Evolutionary conservation across 2,329 filamentous ascomycete species (phyloP).

Genomic region (Cytospora mali): DNA sequence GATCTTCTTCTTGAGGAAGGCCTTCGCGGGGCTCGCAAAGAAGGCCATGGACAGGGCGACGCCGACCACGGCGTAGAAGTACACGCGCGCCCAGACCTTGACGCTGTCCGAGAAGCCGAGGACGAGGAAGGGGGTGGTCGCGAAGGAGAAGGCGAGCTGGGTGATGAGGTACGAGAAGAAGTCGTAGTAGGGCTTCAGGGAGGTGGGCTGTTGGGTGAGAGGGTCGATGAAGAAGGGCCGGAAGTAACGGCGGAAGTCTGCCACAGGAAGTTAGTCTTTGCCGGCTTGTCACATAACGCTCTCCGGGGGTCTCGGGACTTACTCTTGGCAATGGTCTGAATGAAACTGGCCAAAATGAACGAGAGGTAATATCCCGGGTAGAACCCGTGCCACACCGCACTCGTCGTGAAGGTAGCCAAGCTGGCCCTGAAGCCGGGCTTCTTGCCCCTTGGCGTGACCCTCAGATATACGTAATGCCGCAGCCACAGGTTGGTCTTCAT

Average conservation of each 20-base stretch:
- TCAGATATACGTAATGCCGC: slow-evolving; percentile 91
- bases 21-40: slow-evolving; percentile 79
- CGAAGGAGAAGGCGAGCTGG: slow-evolving; percentile 82
- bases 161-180: slow-evolving; percentile 73
- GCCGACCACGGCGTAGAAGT: slow-evolving; percentile 81
- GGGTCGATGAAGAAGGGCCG: slow-evolving; percentile 91
- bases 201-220: slow-evolving; percentile 67
- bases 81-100: slow-evolving; percentile 79
- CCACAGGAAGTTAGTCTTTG: background rate
- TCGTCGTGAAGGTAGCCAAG: slow-evolving; percentile 90
- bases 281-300: background rate
- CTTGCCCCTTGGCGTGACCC: slow-evolving; percentile 91
- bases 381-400: slow-evolving; percentile 97
- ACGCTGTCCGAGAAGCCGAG: slow-evolving; percentile 73
- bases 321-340: slow-evolving; percentile 96
- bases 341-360: slow-evolving; percentile 85
- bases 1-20: slow-evolving; percentile 56
- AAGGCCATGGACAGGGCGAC: slow-evolving; percentile 68
- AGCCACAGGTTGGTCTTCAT: slow-evolving; percentile 99
- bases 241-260: slow-evolving; percentile 85
- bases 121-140: slow-evolving; percentile 81
- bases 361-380: slow-evolving; percentile 94
- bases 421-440: slow-evolving; percentile 96
- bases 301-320: slow-evolving; percentile 44
- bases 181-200: slow-evolving; percentile 86